Percentiles rank a stretch among this genome's conserved stretches.
Evolutionary conservation across 2,329 filamentous ascomycete species (phyloP).

Genomic region (Bipolaris cookei): DNA sequence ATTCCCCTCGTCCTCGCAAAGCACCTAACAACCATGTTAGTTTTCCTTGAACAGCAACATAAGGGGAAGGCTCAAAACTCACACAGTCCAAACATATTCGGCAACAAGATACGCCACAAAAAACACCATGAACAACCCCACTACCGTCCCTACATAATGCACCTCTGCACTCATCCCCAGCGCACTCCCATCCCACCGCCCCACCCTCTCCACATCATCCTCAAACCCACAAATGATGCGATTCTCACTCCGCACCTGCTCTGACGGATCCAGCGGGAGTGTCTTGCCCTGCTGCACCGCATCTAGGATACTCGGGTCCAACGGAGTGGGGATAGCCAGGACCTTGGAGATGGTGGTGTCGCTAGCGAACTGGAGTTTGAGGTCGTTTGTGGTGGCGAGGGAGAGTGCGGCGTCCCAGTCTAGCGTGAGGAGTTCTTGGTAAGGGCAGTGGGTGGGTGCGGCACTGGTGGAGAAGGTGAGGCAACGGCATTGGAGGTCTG

Average conservation of each 20-base stretch:
- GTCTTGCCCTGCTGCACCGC: constrained; percentile 21
- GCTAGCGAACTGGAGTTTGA: constrained; percentile 36
- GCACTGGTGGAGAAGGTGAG: constrained; percentile 30
- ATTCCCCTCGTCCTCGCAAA: constrained; percentile 17
- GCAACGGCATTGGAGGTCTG: constrained; percentile 37
- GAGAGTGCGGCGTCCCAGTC: constrained; percentile 34
- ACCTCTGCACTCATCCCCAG: constrained; percentile 9
- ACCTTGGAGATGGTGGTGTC: constrained; percentile 27
- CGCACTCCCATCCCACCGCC: neutral
- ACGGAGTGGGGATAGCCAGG: constrained; percentile 24
- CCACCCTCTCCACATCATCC: constrained; percentile 29
- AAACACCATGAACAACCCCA: constrained; percentile 28
- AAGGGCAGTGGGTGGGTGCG: constrained; percentile 28
- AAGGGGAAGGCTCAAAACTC: too few relatives aligned
- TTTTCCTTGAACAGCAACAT: too few relatives aligned
- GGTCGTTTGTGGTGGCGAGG: constrained; percentile 28
- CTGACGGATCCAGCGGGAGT: constrained; percentile 7
- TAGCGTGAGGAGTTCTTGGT: constrained; percentile 28
- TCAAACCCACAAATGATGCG: constrained; percentile 36
- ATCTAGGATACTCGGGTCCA: constrained; percentile 29
- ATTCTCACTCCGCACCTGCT: constrained; percentile 22
- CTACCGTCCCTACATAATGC: constrained; percentile 27
- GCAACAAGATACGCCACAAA: constrained; percentile 24
- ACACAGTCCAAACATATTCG: constrained; percentile 33
- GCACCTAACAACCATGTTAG: constrained; percentile 20